Base-by-base conservation (phyloP, 208 protist genomes). In the Wallacemonas sp. region DNA sequence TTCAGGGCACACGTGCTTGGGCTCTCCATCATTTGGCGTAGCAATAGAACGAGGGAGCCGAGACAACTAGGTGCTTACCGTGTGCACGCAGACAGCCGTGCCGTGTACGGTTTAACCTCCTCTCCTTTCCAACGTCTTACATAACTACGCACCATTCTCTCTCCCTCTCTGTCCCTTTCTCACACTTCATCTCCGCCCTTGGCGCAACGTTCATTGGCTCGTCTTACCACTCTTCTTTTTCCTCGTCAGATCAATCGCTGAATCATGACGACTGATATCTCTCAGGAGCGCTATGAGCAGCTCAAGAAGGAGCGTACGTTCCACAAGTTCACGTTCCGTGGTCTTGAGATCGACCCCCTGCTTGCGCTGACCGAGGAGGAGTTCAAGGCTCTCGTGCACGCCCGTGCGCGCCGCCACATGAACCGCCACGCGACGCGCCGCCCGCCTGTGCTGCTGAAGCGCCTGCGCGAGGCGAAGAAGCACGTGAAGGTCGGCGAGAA, bases 271-370 rank as follows among this genome's bases (percentile, higher is more conserved):
- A 57, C 57, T 42, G 34, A 89, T 78, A 91, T 94, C 76, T 84
- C 84, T 29, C 73, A 79, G 54, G 89, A 95, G 81, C 76, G 80
- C 62, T 97, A 95, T 68, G 92, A 93, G 76, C 71, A 97, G 82
- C 92, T 95, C 44, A 97, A 97, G 83, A 99, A 98, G 91, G 94
- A 97, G 90, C 94, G 97, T 66, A 97, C 97, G 55, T 99, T 99
- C 97, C 91, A 98, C 82, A 99, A 99, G 92, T 99, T 99, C 92
- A 90, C 92, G 60, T 99, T 91, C 94, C 87, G 94, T 73, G 97
- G 98, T 41, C 79, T 98, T 59, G 93, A 98, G 68, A 91, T 98
- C 62, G 97, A 99, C 66, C 85, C 92, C 50, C 87, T 99, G 44
- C 84, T 98, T 48, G 93, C 97, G 26, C 92, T 99, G 64, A 91